Evolutionary conservation across 2,329 filamentous ascomycete genomes (phyloP), one percentile per base, ranked within the genome.

Genomic region (Keithomyces neogunnii): DNA sequence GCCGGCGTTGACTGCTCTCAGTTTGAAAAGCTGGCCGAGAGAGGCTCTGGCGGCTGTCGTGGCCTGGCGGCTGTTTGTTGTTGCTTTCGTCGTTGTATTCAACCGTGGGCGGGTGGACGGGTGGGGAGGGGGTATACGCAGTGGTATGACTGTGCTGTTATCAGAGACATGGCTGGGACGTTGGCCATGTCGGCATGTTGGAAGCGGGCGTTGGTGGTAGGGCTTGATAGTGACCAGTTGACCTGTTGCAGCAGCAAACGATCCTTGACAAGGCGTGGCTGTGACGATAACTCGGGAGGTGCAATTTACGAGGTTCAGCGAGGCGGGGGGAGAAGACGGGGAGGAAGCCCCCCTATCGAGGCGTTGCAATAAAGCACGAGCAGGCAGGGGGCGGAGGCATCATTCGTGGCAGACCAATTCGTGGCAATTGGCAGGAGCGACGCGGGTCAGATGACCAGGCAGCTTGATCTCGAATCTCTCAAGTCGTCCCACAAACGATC

Each of bases 241-340:
- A 30, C 13, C 13, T 19, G 28, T 30, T 51, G 44, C 30, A 30
- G 29, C 13, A 33, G 44, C 28, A 30, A 40, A 47, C 2, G 19
- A 19, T 40, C 38, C 33, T 32, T 39, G 51, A 53, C 48, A 53
- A 53, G 44, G 42, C 31, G 42, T 32, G 50, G 47, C 11, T 39
- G 43, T 45, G 54, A 36, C 49, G 53, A 51, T 48, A 48, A 51
- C 42, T 51, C 45, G 53, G 50, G 40, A 13, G 10, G 40, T 44
- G 40, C 26, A 19, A 10, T 44, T 44, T 44, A 30, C 40, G 40
- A 44, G 28, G 26, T 3, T 19, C 28, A 10, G 13, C 7, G 28
- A 44, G 7, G n/a, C 11, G 19, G 5, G 19, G n/a, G 26, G 38
- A 26, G 13, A 26, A 44, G 40, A 29, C 19, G 40, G 28, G 19